Conservation (phyloP, 805 yeast species). For the Yamadazyma ubonensis region DNA sequence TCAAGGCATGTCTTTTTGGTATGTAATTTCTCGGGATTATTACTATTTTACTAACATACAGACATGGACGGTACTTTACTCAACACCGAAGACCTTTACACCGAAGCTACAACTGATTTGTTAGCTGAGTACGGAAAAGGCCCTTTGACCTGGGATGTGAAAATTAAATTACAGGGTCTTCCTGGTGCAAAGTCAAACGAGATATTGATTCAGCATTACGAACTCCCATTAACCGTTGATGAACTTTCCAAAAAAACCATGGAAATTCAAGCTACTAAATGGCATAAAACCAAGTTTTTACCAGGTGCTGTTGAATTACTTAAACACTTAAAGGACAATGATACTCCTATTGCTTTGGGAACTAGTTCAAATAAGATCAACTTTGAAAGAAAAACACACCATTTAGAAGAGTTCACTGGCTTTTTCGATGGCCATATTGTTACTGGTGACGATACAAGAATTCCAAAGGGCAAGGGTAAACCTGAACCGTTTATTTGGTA, state of each 20-base stretch:
- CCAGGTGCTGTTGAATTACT: conserved; percentile 85
- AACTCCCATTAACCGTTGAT: conserved; percentile 62
- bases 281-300: conserved; percentile 65
- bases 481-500: conserved; percentile 94
- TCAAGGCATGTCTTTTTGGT: conserved; percentile 74
- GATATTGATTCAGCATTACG: conserved; percentile 64
- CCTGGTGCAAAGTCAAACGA: conserved; percentile 79
- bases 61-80: conserved; percentile 96
- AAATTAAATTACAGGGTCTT: conserved; percentile 82
- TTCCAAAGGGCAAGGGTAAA: conserved; percentile 85
- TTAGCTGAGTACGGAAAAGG: conserved; percentile 72
- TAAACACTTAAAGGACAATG: conserved; percentile 45
- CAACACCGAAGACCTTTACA: conserved; percentile 90
- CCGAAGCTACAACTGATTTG: conserved; percentile 68
- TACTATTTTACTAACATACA: conserved; percentile 17
- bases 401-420: conserved; percentile 60
- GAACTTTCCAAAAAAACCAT: conserved; percentile 56
- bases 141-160: conserved; percentile 86
- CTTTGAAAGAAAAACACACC: conserved; percentile 69
- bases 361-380: conserved; percentile 72
- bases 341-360: conserved; percentile 84
- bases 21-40: conserved; percentile 25
- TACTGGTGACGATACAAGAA: conserved; percentile 85
- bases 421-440: conserved; percentile 65
- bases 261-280: conserved; percentile 53